Conservation (phyloP, 2,329 filamentous ascomycete genomes). For the Colletotrichum cereale region DNA sequence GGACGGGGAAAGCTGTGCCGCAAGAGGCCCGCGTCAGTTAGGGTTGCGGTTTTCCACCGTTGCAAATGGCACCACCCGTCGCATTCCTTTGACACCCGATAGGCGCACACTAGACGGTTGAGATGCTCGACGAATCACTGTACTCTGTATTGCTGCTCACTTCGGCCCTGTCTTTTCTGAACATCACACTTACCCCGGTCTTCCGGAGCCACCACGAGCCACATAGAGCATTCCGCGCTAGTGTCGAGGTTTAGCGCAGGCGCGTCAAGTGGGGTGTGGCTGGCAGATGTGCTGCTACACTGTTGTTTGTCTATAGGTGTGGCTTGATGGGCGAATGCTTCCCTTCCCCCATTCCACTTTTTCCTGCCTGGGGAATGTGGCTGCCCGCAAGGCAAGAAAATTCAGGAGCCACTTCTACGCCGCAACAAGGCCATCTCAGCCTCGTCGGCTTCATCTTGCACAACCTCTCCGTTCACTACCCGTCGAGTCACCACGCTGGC, state of each 20-base stretch:
- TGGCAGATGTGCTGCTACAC: background rate
- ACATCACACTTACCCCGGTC: slow-evolving; percentile 30
- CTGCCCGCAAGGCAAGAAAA: slow-evolving; percentile 29
- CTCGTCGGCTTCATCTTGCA: slow-evolving; percentile 36
- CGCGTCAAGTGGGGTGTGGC: slow-evolving; percentile 23
- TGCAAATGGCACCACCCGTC: slow-evolving; percentile 27
- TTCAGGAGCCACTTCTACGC: slow-evolving; percentile 36
- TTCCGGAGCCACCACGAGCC: background rate
- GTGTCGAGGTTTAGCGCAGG: slow-evolving; percentile 14
- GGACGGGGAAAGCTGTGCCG: background rate
- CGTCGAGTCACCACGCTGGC: slow-evolving; percentile 37
- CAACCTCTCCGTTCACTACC: slow-evolving; percentile 35
- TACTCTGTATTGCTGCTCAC: slow-evolving; percentile 7
- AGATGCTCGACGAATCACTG: background rate
- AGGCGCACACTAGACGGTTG: background rate
- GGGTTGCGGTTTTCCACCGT: slow-evolving; percentile 28
- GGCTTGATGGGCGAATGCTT: slow-evolving; percentile 13
- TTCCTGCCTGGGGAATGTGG: slow-evolving; percentile 23
- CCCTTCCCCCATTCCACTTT: slow-evolving; percentile 1
- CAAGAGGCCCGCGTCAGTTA: slow-evolving; percentile 28
- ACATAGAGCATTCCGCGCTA: slow-evolving; percentile 9
- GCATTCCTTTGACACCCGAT: slow-evolving; percentile 11
- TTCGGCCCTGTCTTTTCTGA: slow-evolving; percentile 12
- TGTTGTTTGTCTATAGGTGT: background rate
- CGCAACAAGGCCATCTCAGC: slow-evolving; percentile 37